A percentile compares a stretch with the other conserved stretches of the same genome.
Evolutionary conservation across 129 eudicot genomes (phyloP).

Genomic region (Silybum marianum): DNA sequence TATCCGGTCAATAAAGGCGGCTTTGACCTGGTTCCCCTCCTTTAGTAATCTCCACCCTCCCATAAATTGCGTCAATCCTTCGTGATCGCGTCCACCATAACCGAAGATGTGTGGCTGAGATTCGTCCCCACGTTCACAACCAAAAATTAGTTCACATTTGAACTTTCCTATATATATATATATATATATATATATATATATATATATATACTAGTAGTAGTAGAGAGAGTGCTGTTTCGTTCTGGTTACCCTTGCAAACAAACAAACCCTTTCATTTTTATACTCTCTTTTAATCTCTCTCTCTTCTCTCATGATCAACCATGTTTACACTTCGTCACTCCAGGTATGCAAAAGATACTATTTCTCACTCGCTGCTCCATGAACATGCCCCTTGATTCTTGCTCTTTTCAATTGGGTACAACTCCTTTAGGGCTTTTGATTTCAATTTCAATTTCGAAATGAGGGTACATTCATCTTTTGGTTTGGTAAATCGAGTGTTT

Average conservation of each 20-base stretch:
- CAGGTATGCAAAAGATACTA: constrained; percentile 40
- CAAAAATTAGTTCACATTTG: no score
- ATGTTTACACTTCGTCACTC: constrained; percentile 39
- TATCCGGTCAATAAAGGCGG: no score
- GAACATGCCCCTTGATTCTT: constrained; percentile 21
- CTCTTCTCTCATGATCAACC: constrained; percentile 35
- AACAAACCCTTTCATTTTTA: constrained; percentile 36
- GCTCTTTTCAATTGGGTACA: constrained; percentile 5
- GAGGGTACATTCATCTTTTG: constrained; percentile 26
- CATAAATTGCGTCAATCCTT: no score
- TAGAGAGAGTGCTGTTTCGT: constrained; percentile 13
- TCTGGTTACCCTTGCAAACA: constrained; percentile 39
- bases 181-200: background rate
- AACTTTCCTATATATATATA: no score
- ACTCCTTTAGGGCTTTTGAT: constrained; percentile 12
- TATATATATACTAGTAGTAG: background rate
- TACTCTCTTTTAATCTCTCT: constrained; percentile 6
- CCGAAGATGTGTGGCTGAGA: no score
- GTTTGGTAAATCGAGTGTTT: constrained; percentile 18
- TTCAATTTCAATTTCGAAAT: background rate
- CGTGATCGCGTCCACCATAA: no score
- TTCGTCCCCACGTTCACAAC: no score
- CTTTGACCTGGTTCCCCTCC: no score
- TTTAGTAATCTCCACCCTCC: no score
- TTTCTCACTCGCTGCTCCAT: constrained; percentile 22